These are phyloP conservation scores for Marasmius oreades DNA, from an alignment of 1,284 basidiomycete species.

Conservation along the genomic window DNA sequence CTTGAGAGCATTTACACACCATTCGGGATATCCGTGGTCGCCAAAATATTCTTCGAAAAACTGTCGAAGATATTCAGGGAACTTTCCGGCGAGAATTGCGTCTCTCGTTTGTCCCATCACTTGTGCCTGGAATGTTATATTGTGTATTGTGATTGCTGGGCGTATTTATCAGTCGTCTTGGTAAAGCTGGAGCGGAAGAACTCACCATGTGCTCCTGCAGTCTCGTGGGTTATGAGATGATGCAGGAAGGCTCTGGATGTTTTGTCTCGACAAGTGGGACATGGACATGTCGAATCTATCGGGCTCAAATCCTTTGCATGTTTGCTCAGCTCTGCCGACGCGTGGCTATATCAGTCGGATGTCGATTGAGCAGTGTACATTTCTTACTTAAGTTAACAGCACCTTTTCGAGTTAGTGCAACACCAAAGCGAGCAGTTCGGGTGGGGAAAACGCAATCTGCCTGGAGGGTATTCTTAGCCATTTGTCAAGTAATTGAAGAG, in stretches of 20 bases:
- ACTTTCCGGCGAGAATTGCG: slow-evolving; percentile 71
- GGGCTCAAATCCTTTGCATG: slow-evolving; percentile 64
- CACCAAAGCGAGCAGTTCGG: slow-evolving; percentile 81
- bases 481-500: neutral
- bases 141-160: slow-evolving; percentile 73
- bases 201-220: slow-evolving; percentile 74
- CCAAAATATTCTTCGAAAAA: slow-evolving; percentile 78
- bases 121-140: slow-evolving; percentile 77
- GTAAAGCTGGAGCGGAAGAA: slow-evolving; percentile 14
- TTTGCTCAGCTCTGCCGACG: slow-evolving; percentile 52
- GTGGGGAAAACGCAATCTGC: slow-evolving; percentile 90
- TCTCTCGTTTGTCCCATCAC: slow-evolving; percentile 77
- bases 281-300: slow-evolving; percentile 74
- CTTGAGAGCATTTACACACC: slow-evolving; percentile 76
- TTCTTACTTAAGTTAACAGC: slow-evolving; percentile 74
- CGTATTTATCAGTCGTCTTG: slow-evolving; percentile 11
- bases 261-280: slow-evolving; percentile 69
- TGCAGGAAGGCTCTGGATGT: slow-evolving; percentile 70
- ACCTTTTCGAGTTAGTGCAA: slow-evolving; percentile 75
- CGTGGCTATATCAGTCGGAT: neutral
- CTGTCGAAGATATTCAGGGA: slow-evolving; percentile 67
- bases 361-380: neutral
- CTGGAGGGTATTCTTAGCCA: slow-evolving; percentile 30
- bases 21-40: slow-evolving; percentile 68
- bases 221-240: slow-evolving; percentile 72